phyloP scores from a whole-genome alignment of 2,329 filamentous ascomycete species.

The Beauveria scarabaeidicola region DNA sequence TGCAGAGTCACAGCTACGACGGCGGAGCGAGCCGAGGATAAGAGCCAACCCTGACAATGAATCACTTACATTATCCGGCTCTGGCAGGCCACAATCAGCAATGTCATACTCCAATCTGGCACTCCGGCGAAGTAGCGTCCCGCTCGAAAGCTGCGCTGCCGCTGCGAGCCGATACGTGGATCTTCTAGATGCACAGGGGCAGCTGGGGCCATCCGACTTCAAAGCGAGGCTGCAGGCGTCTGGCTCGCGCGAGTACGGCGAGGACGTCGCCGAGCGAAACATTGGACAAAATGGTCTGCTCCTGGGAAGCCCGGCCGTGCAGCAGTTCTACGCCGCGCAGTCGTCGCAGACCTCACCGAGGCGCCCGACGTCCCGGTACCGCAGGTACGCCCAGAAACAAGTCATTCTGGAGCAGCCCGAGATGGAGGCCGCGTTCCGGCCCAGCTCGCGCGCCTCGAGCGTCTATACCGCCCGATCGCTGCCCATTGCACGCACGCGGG shows the following conservation, averaged over 20 bases:
- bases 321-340: constrained; percentile 26
- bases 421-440: background rate
- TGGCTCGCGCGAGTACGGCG: constrained; percentile 48
- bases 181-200: constrained; percentile 49
- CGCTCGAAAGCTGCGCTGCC: background rate
- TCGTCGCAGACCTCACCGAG: background rate
- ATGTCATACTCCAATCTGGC: background rate
- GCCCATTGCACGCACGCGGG: background rate
- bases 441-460: background rate
- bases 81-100: background rate
- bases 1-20: background rate
- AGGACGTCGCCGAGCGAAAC: constrained; percentile 58
- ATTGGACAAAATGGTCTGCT: constrained; percentile 30
- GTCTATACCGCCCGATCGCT: background rate
- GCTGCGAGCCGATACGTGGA: constrained; percentile 34
- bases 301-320: constrained; percentile 25
- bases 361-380: background rate
- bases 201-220: constrained; percentile 41
- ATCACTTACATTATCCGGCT: background rate
- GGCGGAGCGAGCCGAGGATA: background rate
- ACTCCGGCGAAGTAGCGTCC: background rate
- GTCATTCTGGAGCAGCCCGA: constrained; percentile 1
- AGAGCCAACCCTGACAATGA: background rate
- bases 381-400: background rate
- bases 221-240: constrained; percentile 39